Evolutionary conservation across 2,329 filamentous ascomycete species (phyloP), one percentile per base, ranked within the genome.

Genomic region (Nannizziopsis arthrosporioides): DNA sequence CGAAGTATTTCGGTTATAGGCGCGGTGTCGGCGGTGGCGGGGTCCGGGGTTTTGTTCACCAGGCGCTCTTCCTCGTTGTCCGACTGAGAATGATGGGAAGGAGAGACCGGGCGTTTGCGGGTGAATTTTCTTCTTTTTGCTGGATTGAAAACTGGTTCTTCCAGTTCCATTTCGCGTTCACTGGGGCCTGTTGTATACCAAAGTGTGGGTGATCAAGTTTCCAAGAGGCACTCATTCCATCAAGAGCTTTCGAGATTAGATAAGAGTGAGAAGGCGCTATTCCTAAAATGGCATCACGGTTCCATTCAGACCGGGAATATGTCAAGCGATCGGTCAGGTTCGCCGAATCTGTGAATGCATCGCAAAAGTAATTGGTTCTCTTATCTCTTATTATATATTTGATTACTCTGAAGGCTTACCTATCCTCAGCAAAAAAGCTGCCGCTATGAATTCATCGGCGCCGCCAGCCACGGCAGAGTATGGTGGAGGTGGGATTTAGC

Each of bases 121-220:
- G 71, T 63, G 46, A 73, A 68, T 56, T 73, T 76, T 51, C 72
- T 65, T 47, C 69, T 67, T 61, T 76, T 77, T 6, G 64, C 64
- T 12, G 72, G 64, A 30, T 73, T 65, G 54, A 75, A 74, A 10
- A 70, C 52, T 5, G 68, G 55, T 37, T 65, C 61, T 3, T 51
- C 47, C 15, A 49, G 19, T 11, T 56, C 51, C 54, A 55, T 55
- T 27, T 15, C 14, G 45, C 12, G 11, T 27, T 41, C 14, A 10
- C n/a, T n/a, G 10, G 18, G 18, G 11, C 31, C 4, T 17, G 30
- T 17, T 12, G 5, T 37, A 27, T 27, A 27, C 22, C 22, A 7
- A 27, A 7, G 7, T 4, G 22, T 4, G 7, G 22, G 3, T 27
- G 22, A 27, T 27, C 22, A 27, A 27, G 22, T 27, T 27, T 27